phyloP scores from a whole-genome alignment of 345 rosid species.

The Arabidopsis thaliana region TAIR10.1 NC_003075.7:17539001-17539500 shows the following conservation, averaged over 20 bases:
- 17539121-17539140: constrained; percentile 15
- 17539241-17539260: not conserved
- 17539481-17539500: not conserved
- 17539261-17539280: constrained; percentile 15
- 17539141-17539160: constrained; percentile 9
- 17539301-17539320: constrained; percentile 29
- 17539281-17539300: constrained; percentile 39
- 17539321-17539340: constrained; percentile 19
- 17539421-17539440: not conserved
- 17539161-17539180: constrained; percentile 10
- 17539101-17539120: not conserved
- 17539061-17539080: not conserved
- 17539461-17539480: not conserved
- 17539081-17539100: not conserved
- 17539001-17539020: no score
- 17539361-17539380: constrained; percentile 47
- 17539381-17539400: constrained; percentile 33
- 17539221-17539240: constrained; percentile 22
- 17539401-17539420: constrained; percentile 19
- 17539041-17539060: not conserved
- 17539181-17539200: constrained; percentile 18
- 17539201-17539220: constrained; percentile 7
- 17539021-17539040: no score
- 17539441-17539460: constrained; percentile 4
- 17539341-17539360: constrained; percentile 26